phyloP scores from a whole-genome alignment of 805 yeast species.

The Trichomonascus vanleenenianus region DNA sequence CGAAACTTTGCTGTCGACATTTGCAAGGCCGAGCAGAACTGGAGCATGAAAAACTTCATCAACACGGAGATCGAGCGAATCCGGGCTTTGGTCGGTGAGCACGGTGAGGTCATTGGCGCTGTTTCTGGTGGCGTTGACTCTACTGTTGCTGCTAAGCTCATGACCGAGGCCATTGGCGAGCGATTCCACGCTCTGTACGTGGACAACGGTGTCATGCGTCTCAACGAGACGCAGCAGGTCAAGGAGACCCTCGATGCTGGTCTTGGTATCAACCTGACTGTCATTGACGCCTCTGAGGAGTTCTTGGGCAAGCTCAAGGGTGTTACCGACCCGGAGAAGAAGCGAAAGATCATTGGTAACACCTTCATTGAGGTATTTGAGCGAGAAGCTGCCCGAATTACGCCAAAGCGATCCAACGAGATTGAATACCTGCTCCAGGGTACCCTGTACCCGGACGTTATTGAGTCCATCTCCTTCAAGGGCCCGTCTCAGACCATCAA shows the following conservation, averaged over 20 bases:
- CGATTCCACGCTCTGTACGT: constrained; percentile 98
- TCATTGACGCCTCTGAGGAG: constrained; percentile 88
- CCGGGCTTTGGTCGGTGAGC: constrained; percentile 85
- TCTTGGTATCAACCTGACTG: constrained; percentile 88
- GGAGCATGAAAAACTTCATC: constrained; percentile 98
- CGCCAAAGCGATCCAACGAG: constrained; percentile 75
- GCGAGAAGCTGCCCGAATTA: constrained; percentile 86
- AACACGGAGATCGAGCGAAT: constrained; percentile 95
- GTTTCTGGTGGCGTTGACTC: constrained; percentile 99
- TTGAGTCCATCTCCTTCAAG: constrained; percentile 96
- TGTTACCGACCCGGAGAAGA: constrained; percentile 96
- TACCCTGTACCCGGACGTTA: constrained; percentile 96
- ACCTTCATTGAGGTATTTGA: constrained; percentile 96
- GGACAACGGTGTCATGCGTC: constrained; percentile 96
- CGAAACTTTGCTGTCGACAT: constrained; percentile 89
- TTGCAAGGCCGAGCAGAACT: constrained; percentile 79
- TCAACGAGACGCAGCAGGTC: constrained; percentile 84
- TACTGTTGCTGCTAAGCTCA: constrained; percentile 95
- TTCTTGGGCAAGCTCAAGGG: constrained; percentile 83
- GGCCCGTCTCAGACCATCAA: constrained; percentile 99
- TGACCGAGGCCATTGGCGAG: constrained; percentile 97
- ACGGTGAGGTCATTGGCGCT: constrained; percentile 98
- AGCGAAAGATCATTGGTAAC: constrained; percentile 97
- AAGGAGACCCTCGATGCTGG: constrained; percentile 87
- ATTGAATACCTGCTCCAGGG: constrained; percentile 94